Percentiles rank a stretch among this genome's conserved stretches.
Conservation (phyloP, 441 rosid genomes). For the Manihot esculenta region DNA sequence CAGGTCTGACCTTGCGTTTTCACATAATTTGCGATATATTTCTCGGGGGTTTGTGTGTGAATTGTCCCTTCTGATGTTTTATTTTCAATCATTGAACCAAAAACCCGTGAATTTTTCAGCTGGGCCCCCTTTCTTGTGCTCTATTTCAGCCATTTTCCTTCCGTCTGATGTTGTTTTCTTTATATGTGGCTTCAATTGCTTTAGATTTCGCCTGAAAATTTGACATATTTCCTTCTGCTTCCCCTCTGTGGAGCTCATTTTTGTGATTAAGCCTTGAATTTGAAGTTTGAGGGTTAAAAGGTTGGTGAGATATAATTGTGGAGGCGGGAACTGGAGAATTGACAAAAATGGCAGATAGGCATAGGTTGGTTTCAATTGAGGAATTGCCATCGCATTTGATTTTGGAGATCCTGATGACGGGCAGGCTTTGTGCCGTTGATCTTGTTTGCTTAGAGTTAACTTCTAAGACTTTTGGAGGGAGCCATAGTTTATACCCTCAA, state of each 20-base stretch:
- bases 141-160: constrained; percentile 56
- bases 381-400: constrained; percentile 95
- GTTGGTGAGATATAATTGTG: constrained; percentile 13
- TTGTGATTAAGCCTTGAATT: constrained; percentile 6
- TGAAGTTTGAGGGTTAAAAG: constrained; percentile 7
- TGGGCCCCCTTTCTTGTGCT: constrained; percentile 44
- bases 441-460: constrained; percentile 72
- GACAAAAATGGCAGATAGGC: constrained; percentile 58
- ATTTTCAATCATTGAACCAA: constrained; percentile 57
- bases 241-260: constrained; percentile 2
- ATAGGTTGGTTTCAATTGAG: constrained; percentile 52
- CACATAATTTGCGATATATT: constrained; percentile 11
- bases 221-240: constrained; percentile 28
- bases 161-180: constrained; percentile 70
- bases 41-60: constrained; percentile 25
- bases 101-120: constrained; percentile 45
- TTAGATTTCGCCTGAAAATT: constrained; percentile 80
- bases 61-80: constrained; percentile 74
- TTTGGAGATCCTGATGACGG: constrained; percentile 68
- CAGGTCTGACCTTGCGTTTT: constrained; percentile 24
- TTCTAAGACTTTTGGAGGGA: constrained; percentile 70
- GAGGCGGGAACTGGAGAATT: constrained; percentile 22
- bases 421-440: constrained; percentile 66
- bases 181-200: constrained; percentile 74
- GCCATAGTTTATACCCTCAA: constrained; percentile 55